Evolutionary conservation across 2,329 filamentous ascomycete genomes (phyloP), one percentile per base, ranked within the genome.

Genomic region (Colletotrichum sp.): DNA sequence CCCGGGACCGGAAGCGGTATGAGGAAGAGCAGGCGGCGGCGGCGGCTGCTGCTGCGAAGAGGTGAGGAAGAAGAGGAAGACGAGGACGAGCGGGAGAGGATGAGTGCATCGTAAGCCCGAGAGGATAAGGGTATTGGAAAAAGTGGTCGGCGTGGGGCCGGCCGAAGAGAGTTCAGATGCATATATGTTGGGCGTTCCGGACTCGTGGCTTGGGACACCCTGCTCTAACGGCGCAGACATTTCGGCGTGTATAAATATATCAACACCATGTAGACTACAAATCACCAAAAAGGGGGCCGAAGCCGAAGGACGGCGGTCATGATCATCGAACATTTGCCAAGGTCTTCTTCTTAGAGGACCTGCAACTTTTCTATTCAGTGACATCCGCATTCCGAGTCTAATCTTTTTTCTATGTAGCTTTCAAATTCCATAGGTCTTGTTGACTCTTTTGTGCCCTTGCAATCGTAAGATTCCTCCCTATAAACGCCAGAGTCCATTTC

Each of bases 1-100:
- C 85, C 78, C 83, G 82, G 81, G 83, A 86, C 78, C 81, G 83
- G 74, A 78, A 78, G 78, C 78, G 79, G 77, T 77, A 77, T 21
- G 81, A 72, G 55, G 78, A 69, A 70, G 75, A 67, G 43, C 38
- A 61, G 32, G 57, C 36, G 43, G 77, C 34, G 30, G 65, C 60
- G 2, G 66, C 71, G 7, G 55, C 52, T 6, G 66, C 66, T 18
- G 68, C 43, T 12, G 75, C 63, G 32, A 66, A 76, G 67, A 55
- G 58, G 28, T 67, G 64, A 48, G 60, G 26, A 12, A 65, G 24
- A 16, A 5, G 48, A 18, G 66, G 12, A 36, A 36, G 55, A 48
- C 67, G 67, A 69, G 16, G 55, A 12, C n/a, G 58, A 26, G 61
- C 3, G 9, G n/a, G 24, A 9, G 57, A n/a, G 48, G 28, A 6